Percentiles rank a stretch among this genome's conserved stretches.
phyloP scores from a whole-genome alignment of 2,329 filamentous ascomycete species.

The Plenodomus lindquistii region DNA sequence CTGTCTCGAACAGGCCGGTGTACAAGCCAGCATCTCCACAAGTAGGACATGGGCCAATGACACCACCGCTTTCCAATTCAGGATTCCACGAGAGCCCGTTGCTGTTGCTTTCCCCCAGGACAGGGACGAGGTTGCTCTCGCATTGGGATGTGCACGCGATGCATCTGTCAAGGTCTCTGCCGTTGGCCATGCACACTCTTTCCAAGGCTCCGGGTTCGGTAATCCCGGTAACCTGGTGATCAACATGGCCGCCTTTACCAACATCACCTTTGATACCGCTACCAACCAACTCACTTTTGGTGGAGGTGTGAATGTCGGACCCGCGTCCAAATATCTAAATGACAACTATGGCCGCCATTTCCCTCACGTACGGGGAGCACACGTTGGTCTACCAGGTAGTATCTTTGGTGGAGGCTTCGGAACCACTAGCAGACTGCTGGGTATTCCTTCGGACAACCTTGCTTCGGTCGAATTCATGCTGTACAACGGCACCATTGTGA shows the following conservation, averaged over 20 bases:
- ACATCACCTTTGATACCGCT: slow-evolving; percentile 12
- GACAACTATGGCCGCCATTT: slow-evolving; percentile 10
- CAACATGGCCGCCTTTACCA: slow-evolving; percentile 10
- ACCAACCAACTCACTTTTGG: slow-evolving; percentile 15
- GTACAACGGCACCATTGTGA: slow-evolving; percentile 11
- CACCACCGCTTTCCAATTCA: slow-evolving; percentile 12
- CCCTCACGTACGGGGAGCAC: slow-evolving; percentile 13
- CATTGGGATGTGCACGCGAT: slow-evolving; percentile 13
- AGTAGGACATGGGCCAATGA: slow-evolving; percentile 13
- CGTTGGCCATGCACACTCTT: slow-evolving; percentile 12
- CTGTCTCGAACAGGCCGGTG: slow-evolving; percentile 7
- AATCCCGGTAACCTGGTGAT: slow-evolving; percentile 15
- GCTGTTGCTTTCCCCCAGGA: slow-evolving; percentile 12
- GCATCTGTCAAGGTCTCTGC: slow-evolving; percentile 15
- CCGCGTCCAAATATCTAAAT: slow-evolving; percentile 10
- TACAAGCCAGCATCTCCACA: slow-evolving; percentile 6
- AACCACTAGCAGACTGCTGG: slow-evolving; percentile 11
- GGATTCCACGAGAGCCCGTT: slow-evolving; percentile 9
- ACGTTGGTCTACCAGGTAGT: slow-evolving; percentile 11
- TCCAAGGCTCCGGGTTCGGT: slow-evolving; percentile 15
- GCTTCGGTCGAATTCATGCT: slow-evolving; percentile 16
- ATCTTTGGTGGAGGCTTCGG: slow-evolving; percentile 13
- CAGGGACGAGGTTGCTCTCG: slow-evolving; percentile 8
- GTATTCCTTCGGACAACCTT: slow-evolving; percentile 12
- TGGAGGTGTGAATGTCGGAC: slow-evolving; percentile 13